phyloP scores from a whole-genome alignment of 768 basidiomycete genomes.

The Auricularia heimuer region DNA sequence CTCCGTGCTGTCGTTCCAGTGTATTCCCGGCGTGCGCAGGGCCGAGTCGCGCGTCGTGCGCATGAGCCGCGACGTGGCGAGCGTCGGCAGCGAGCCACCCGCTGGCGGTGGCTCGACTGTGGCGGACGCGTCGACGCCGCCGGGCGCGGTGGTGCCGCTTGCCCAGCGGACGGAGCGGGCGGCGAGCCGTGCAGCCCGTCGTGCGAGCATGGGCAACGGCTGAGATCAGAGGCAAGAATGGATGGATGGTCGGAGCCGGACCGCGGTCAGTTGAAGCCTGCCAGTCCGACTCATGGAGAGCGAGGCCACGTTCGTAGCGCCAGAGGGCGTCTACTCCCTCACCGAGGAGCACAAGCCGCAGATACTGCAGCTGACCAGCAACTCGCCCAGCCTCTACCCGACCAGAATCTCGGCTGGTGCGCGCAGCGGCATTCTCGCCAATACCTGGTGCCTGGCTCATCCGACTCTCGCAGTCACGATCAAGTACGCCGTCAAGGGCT shows the following conservation, averaged over 20 bases:
- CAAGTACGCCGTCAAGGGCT: neutral
- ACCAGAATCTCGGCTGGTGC: slow-evolving; percentile 55
- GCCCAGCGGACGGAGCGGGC: slow-evolving; percentile 12
- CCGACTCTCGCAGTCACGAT: neutral
- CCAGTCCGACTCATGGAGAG: slow-evolving; percentile 48
- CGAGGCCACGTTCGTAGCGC: slow-evolving; percentile 77
- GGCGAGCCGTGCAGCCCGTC: slow-evolving; percentile 15
- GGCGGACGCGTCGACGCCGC: slow-evolving; percentile 43
- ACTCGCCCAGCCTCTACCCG: slow-evolving; percentile 34
- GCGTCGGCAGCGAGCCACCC: slow-evolving; percentile 65
- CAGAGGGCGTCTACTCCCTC: slow-evolving; percentile 83
- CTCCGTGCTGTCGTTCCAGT: slow-evolving; percentile 57
- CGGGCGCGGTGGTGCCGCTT: slow-evolving; percentile 5
- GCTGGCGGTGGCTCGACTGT: slow-evolving; percentile 58
- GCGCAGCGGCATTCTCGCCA: slow-evolving; percentile 25
- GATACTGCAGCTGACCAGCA: slow-evolving; percentile 27
- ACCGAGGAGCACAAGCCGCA: slow-evolving; percentile 77
- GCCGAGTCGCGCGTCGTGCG: slow-evolving; percentile 57
- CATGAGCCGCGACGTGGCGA: slow-evolving; percentile 60
- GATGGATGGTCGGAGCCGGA: neutral
- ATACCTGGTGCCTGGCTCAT: neutral
- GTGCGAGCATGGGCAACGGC: slow-evolving; percentile 9
- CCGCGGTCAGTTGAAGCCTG: neutral
- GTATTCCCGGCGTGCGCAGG: slow-evolving; percentile 60
- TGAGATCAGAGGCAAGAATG: neutral